Percentiles rank a stretch among this genome's conserved stretches.
Evolutionary conservation across 768 basidiomycete species (phyloP).

Genomic region (Sarcomyxa edulis): DNA sequence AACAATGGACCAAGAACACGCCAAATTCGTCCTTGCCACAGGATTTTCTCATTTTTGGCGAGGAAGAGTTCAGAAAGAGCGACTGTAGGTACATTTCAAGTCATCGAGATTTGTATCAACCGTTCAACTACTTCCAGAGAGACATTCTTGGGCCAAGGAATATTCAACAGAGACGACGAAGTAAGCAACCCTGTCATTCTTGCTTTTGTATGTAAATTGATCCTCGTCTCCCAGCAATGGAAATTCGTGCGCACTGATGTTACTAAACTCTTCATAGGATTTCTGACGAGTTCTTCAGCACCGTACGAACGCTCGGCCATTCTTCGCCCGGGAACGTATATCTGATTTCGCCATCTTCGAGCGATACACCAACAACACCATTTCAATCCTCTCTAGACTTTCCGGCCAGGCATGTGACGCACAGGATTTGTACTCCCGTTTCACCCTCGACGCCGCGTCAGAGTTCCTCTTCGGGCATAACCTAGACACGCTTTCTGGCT

Average conservation of each 20-base stretch:
- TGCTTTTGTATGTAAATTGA: conserved; percentile 4
- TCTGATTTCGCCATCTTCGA: conserved; percentile 70
- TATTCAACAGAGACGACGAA: conserved; percentile 75
- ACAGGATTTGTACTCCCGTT: conserved; percentile 64
- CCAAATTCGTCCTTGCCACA: conserved; percentile 59
- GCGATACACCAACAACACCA: conserved; percentile 38
- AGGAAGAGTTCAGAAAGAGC: conserved; percentile 57
- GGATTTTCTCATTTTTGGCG: conserved; percentile 68
- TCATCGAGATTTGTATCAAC: neutral
- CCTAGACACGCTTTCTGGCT: conserved; percentile 51
- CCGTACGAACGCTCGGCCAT: conserved; percentile 62
- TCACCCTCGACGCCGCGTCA: conserved; percentile 67
- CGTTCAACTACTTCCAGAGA: conserved; percentile 28
- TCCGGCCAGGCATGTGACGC: conserved; percentile 48
- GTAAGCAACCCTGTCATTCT: conserved; percentile 25
- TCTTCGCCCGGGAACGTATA: conserved; percentile 69
- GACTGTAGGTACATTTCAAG: conserved; percentile 42
- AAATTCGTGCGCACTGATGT: conserved; percentile 54
- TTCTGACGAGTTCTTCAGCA: conserved; percentile 37
- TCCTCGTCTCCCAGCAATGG: conserved; percentile 41
- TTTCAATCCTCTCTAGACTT: conserved; percentile 41
- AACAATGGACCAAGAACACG: conserved; percentile 68
- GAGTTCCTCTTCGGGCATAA: conserved; percentile 70
- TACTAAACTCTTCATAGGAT: neutral
- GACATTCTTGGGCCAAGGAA: conserved; percentile 66